Conservation (phyloP, 495 filamentous ascomycete genomes). For the Aspergillus panamensis region DNA sequence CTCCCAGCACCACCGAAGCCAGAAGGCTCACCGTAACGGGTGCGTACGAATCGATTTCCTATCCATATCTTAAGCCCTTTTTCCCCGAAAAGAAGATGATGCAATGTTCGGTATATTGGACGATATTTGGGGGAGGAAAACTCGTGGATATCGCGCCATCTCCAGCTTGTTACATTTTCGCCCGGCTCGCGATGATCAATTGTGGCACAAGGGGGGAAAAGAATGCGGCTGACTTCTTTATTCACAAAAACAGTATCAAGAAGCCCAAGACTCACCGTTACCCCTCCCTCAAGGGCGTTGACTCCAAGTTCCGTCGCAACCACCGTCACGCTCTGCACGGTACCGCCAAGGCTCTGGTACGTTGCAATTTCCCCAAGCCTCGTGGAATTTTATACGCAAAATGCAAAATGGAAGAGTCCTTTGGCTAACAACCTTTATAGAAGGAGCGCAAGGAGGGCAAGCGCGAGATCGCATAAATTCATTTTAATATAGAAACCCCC, state of each 20-base stretch:
- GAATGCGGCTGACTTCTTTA: slow-evolving; percentile 30
- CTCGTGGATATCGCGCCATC: slow-evolving; percentile 1
- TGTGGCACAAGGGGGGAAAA: slow-evolving; percentile 13
- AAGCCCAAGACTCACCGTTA: slow-evolving; percentile 99
- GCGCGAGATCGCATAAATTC: slow-evolving; percentile 77
- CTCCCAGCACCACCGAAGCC: slow-evolving; percentile 94
- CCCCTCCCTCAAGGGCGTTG: slow-evolving; percentile 96
- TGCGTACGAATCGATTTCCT: slow-evolving; percentile 45
- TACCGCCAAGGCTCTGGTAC: slow-evolving; percentile 94
- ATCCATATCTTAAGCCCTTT: not conserved
- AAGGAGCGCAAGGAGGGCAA: slow-evolving; percentile 98
- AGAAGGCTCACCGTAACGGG: slow-evolving; percentile 98
- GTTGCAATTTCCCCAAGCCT: slow-evolving; percentile 34
- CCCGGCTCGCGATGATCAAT: not conserved
- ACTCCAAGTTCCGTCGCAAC: slow-evolving; percentile 99
- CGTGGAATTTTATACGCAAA: not conserved
- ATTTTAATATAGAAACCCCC: slow-evolving; percentile 25
- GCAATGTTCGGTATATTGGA: slow-evolving; percentile 8
- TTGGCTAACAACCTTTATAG: slow-evolving; percentile 56
- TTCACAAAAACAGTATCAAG: slow-evolving; percentile 75
- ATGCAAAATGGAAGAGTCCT: not conserved
- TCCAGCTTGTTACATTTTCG: slow-evolving; percentile 3
- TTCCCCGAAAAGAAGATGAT: slow-evolving; percentile 5
- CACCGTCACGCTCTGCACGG: slow-evolving; percentile 98
- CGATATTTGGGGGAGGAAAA: not conserved